Evolutionary conservation across 352 stramenopile genomes (phyloP), one percentile per base, ranked within the genome.

Genomic region (Phytophthora vignae): DNA sequence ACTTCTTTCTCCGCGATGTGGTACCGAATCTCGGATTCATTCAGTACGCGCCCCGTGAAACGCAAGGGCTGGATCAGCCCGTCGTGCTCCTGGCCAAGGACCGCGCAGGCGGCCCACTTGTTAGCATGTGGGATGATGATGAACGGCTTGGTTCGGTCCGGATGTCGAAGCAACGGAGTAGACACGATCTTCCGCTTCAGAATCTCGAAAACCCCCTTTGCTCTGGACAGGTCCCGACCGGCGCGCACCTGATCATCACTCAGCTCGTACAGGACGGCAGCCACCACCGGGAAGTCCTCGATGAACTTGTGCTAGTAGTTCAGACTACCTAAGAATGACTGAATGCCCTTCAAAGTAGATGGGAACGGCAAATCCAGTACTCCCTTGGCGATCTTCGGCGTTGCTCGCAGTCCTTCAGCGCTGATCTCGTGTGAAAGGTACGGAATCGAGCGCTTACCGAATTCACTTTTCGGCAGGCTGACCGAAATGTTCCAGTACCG

Each of bases 281-380:
- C 53, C 0, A 44, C 25, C 4, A 58, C 52, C 14, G 27, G n/a
- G 8, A 58, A 42, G 12, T 58, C 29, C 27, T 58, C 27, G 15
- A 58, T 58, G 8, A 58, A 58, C 53, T 58, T 58, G 17, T 58
- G 25, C 10, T 58, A 58, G 4, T 55, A 55, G 21, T 55, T 55
- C 22, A 36, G 21, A 10, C 21, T 36, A 0, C 49, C 49, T 2
- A 55, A 12, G 4, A 55, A 55, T 0, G 49, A 55, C 22, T 55
- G 49, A 0, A 36, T 21, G 5, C 21, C 49, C 1, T 55, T 55
- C 49, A 55, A 11, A 2, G 49, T 55, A 1, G 9, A 25, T 7
- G 49, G 21, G 49, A 55, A 40, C 11, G 49, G 49, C 0, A 55
- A 22, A 11, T 36, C 49, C 14, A 17, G n/a, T 1, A 55, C 49